Evolutionary conservation across 2,329 filamentous ascomycete species (phyloP).

Genomic region (Pestalotiopsis sp.): DNA sequence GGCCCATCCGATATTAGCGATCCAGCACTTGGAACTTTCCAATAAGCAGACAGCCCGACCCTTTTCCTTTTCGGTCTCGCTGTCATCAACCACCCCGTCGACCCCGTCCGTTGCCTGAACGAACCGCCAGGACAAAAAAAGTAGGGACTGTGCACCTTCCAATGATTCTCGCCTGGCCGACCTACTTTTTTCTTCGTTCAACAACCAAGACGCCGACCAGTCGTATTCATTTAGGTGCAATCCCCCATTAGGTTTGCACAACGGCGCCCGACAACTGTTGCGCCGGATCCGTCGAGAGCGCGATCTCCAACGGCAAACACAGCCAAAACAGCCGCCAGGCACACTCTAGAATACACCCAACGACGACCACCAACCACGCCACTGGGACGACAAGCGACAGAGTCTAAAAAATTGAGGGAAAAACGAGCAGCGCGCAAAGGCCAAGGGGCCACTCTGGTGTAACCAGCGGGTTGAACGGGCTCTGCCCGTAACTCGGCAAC

Average conservation of each 20-base stretch:
- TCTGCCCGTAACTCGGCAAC: conserved; percentile 39
- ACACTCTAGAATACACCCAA: not conserved
- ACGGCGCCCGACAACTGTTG: not conserved
- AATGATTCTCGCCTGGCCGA: not conserved
- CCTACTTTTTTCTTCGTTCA: not conserved
- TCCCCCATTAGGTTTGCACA: not conserved
- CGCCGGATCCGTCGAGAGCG: not conserved
- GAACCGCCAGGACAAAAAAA: conserved; percentile 1
- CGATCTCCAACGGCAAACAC: not conserved
- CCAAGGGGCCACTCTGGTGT: conserved; percentile 42
- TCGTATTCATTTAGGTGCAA: not conserved
- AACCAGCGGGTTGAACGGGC: conserved; percentile 44
- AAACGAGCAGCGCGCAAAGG: conserved; percentile 19
- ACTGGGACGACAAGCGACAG: not conserved
- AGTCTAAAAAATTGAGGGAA: not conserved
- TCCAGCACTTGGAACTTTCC: conserved; percentile 14
- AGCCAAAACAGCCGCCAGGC: not conserved
- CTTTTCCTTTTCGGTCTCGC: conserved; percentile 14
- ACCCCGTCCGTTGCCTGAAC: not conserved
- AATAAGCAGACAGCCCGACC: conserved; percentile 6
- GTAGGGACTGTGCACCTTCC: not conserved
- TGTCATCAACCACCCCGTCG: conserved; percentile 13
- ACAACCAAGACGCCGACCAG: not conserved
- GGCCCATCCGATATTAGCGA: conserved; percentile 18
- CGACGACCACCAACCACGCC: not conserved